Evolutionary conservation across 257 asterid species (phyloP), one percentile per base, ranked within the genome.

Genomic region (Primulina eburnea): DNA sequence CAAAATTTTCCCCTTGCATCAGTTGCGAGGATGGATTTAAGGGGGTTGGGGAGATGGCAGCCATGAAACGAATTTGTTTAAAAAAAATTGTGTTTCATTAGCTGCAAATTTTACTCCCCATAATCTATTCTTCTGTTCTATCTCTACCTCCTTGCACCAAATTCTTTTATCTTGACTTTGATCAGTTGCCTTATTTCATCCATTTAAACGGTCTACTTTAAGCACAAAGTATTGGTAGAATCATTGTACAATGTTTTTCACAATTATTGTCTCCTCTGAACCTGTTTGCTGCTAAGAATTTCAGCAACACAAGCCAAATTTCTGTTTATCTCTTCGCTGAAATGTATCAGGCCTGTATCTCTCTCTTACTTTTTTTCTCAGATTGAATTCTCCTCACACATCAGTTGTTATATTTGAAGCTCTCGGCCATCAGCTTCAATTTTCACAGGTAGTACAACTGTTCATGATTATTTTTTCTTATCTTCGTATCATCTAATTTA

Each of bases 401-500:
- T 89, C 96, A 29, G 91, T 96, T 26, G 84, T 90, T 68, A 18
- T 64, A 60, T 80, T 94, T 63, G 99, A 94, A 77, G 95, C 84
- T 67, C 86, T 91, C 6, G 99, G 99, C 50, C 85, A 86, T 80
- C 89, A 87, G 71, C 97, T 94, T 82, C 96, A 94, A 68, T 94
- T 91, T 79, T 77, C 95, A 18, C 99, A 94, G 97, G 99, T 94
- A 87, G 71, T 60, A 68, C 53, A 38, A 28, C 53, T 71, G 53
- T 57, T 16, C 24, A 21, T 21, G 24, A 16, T 71, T 52, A n/a
- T 35, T 28, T 66, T 68, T 57, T 29, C 62, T 12, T 57, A 35
- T 62, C 70, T 70, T 29, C 2, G 7, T 64, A 59, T 72, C 67
- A 17, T 50, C 56, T 26, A 56, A 18, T 29, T 59, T 26, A 7